Evolutionary conservation across 108 stramenopile genomes (phyloP).

Genomic region (Cyclotella distinguenda): DNA sequence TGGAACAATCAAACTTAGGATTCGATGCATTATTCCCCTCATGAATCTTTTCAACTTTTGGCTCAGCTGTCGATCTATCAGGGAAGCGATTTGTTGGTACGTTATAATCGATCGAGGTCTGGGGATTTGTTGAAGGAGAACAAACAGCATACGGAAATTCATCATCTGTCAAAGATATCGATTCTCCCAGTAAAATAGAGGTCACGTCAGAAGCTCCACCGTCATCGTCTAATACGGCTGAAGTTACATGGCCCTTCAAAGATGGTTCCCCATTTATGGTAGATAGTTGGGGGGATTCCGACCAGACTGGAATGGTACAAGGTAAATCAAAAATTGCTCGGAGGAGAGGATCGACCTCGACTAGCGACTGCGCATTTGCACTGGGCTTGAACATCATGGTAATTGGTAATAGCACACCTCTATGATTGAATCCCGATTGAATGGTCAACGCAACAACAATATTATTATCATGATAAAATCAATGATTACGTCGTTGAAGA

Average conservation of each 20-base stretch:
- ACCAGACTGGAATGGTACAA: constrained; percentile 1
- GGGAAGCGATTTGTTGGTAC: constrained; percentile 1
- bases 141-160: constrained; percentile 22
- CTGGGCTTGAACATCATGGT: too few species aligned
- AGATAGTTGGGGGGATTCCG: not conserved
- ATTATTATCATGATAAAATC: too few species aligned
- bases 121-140: constrained; percentile 3
- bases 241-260: not conserved
- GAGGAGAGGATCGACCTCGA: constrained; percentile 34
- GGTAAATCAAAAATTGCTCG: constrained; percentile 33
- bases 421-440: too few species aligned
- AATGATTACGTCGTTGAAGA: too few species aligned
- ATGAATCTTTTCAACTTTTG: too few species aligned
- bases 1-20: not conserved
- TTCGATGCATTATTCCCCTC: too few species aligned
- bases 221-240: constrained; percentile 5
- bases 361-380: not conserved
- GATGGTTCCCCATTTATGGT: not conserved
- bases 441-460: too few species aligned
- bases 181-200: constrained; percentile 27
- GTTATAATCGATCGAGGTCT: not conserved
- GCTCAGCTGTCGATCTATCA: not conserved
- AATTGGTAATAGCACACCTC: too few species aligned
- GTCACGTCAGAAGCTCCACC: constrained; percentile 19
- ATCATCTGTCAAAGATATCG: constrained; percentile 27